phyloP scores from a whole-genome alignment of 148 eudicot species.

The Nyssa sinensis region DNA sequence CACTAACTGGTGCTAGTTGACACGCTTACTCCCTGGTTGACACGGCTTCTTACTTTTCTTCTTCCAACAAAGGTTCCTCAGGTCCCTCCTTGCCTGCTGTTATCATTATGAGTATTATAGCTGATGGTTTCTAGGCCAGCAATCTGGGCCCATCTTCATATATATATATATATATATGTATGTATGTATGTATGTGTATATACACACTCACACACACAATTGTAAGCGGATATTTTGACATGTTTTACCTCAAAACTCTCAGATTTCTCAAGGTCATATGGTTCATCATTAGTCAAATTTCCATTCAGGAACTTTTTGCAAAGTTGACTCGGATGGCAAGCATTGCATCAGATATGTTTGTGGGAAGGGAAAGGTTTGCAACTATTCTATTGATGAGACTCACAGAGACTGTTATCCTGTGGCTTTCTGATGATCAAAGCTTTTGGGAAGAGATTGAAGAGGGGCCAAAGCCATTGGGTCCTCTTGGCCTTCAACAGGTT shows the following conservation, averaged over 20 bases:
- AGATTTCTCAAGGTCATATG: background rate
- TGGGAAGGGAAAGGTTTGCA: constrained; percentile 87
- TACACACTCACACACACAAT: too few species aligned
- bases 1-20: too few species aligned
- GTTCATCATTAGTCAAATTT: background rate
- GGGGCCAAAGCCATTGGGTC: constrained; percentile 68
- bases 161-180: too few species aligned
- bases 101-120: too few species aligned
- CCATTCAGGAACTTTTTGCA: constrained; percentile 63
- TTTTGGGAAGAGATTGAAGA: constrained; percentile 91
- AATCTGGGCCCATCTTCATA: background rate
- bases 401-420: constrained; percentile 81
- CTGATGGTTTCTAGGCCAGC: background rate
- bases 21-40: too few species aligned
- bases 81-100: too few species aligned
- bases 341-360: constrained; percentile 82
- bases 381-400: constrained; percentile 85
- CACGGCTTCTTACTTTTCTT: too few species aligned
- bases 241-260: background rate
- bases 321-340: constrained; percentile 61
- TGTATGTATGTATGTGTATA: too few species aligned
- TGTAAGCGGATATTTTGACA: background rate
- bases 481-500: constrained; percentile 95
- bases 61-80: too few species aligned
- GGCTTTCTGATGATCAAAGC: constrained; percentile 86